A percentile compares a stretch with the other conserved stretches of the same genome.
phyloP scores from a whole-genome alignment of 1,284 basidiomycete genomes.

The Trichosporon faecale region DNA sequence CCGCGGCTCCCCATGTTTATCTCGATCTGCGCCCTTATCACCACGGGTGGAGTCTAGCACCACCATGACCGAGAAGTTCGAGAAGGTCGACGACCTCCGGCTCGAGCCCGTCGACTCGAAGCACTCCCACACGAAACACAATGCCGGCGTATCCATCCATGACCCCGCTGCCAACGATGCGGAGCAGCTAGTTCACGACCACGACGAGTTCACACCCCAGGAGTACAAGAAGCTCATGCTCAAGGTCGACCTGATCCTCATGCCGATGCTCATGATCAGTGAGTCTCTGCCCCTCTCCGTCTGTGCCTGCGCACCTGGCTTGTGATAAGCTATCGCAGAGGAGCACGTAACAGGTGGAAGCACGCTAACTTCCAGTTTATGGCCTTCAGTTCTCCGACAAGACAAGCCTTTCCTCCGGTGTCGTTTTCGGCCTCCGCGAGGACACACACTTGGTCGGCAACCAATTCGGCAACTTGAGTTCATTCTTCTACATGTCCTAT shows the following conservation, averaged over 20 bases:
- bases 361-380: constrained; percentile 10
- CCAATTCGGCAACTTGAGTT: constrained; percentile 26
- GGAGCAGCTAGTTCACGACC: constrained; percentile 2
- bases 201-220: constrained; percentile 9
- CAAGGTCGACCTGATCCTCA: constrained; percentile 24
- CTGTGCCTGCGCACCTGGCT: background rate
- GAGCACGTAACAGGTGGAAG: background rate
- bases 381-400: constrained; percentile 26
- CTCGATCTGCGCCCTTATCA: background rate
- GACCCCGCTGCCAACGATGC: background rate
- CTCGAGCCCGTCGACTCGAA: background rate
- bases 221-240: constrained; percentile 23
- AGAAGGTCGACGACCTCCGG: background rate
- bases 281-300: background rate
- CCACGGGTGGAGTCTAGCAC: background rate
- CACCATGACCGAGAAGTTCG: background rate
- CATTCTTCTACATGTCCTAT: constrained; percentile 26
- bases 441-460: constrained; percentile 26
- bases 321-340: too few species aligned
- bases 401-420: constrained; percentile 25
- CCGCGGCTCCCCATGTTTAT: background rate
- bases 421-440: constrained; percentile 26
- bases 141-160: background rate
- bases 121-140: background rate
- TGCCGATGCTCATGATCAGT: constrained; percentile 22